Evolutionary conservation across 306 rosid genomes (phyloP).

Genomic region (Delonix regia): DNA sequence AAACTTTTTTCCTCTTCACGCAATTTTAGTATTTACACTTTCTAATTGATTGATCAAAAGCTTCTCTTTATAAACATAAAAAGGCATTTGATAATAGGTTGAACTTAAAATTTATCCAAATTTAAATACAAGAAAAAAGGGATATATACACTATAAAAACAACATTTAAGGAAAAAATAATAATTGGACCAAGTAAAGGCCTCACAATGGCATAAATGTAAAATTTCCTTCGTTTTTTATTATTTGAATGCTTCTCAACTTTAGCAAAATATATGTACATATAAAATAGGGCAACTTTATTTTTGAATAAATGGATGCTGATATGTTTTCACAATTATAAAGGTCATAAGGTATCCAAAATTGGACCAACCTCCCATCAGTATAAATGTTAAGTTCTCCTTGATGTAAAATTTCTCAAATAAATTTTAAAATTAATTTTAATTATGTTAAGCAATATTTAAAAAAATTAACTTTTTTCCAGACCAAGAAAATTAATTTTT

Average conservation of each 20-base stretch:
- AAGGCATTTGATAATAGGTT: not conserved
- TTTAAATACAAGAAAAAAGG: not conserved
- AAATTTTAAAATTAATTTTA: no score
- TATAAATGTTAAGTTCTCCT: no score
- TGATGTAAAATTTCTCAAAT: no score
- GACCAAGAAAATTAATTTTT: no score
- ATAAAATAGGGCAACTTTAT: not conserved
- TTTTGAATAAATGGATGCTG: not conserved
- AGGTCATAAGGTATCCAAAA: not conserved
- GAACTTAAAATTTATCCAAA: not conserved
- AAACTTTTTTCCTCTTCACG: no score
- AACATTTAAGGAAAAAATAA: not conserved
- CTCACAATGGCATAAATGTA: not conserved
- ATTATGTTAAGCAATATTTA: no score
- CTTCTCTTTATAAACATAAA: not conserved
- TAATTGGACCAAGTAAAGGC: not conserved
- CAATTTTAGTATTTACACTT: no score
- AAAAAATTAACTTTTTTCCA: no score
- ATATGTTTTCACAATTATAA: not conserved
- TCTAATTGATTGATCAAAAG: not conserved
- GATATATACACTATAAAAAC: not conserved
- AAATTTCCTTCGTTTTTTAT: not conserved
- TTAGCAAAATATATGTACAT: not conserved
- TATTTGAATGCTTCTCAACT: not conserved
- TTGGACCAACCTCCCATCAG: no score